A percentile compares a stretch with the other conserved stretches of the same genome.
Conservation (phyloP, 306 rosid genomes). For the Ziziphus jujuba region DNA sequence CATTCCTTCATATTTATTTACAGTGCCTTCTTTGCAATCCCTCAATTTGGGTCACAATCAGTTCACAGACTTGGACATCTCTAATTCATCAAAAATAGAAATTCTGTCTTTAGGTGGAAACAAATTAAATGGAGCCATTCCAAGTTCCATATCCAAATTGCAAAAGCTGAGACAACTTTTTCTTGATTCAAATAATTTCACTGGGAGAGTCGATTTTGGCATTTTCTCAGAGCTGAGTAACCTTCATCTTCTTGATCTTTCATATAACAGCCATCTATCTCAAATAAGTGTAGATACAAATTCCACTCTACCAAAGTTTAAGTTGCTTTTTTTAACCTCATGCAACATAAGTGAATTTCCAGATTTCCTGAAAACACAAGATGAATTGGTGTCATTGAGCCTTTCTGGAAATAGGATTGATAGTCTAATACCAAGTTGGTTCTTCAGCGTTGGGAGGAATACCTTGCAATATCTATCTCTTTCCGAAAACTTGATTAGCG, state of each 20-base stretch:
- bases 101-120: not conserved
- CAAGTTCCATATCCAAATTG: not conserved
- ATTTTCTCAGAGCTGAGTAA: not conserved
- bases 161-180: not conserved
- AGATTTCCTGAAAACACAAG: conserved; percentile 2
- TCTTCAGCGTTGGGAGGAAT: not conserved
- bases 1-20: not conserved
- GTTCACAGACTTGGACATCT: not conserved
- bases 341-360: conserved; percentile 5
- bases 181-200: not conserved
- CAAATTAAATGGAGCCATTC: not conserved
- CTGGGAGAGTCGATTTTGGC: not conserved
- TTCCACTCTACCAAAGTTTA: not conserved
- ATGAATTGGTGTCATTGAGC: not conserved
- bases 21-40: not conserved
- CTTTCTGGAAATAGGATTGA: not conserved
- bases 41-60: not conserved
- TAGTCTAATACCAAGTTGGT: conserved; percentile 12
- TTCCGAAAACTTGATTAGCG: not conserved
- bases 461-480: not conserved
- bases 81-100: not conserved
- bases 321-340: not conserved
- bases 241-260: not conserved
- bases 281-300: not conserved
- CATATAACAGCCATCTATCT: not conserved